A percentile compares a stretch with the other conserved stretches of the same genome.
phyloP scores from a whole-genome alignment of 2,329 filamentous ascomycete genomes.

The Sporothrix mexicana region DNA sequence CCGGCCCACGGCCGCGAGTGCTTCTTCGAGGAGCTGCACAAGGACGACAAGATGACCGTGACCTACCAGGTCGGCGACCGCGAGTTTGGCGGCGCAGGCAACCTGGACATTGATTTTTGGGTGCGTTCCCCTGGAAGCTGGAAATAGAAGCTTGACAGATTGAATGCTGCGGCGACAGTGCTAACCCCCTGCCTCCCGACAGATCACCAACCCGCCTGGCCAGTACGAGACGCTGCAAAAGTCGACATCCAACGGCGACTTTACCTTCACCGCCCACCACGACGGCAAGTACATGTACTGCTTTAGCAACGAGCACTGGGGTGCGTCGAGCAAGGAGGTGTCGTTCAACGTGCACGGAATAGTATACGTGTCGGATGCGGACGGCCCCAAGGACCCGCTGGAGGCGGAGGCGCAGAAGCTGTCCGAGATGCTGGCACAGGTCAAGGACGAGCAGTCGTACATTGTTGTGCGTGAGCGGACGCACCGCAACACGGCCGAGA shows the following conservation, averaged over 20 bases:
- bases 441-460: constrained; percentile 98
- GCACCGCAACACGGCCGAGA: constrained; percentile 97
- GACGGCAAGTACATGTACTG: constrained; percentile 96
- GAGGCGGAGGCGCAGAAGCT: constrained; percentile 88
- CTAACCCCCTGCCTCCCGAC: constrained; percentile 18
- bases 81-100: constrained; percentile 92
- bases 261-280: constrained; percentile 82
- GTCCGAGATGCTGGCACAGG: constrained; percentile 83
- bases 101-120: constrained; percentile 98
- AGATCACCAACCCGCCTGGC: constrained; percentile 80
- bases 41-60: constrained; percentile 97
- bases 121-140: no score
- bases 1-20: constrained; percentile 93
- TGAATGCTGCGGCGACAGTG: not conserved
- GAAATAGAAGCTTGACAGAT: no score
- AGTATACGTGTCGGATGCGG: constrained; percentile 91
- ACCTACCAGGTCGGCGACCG: constrained; percentile 97
- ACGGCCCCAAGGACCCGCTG: constrained; percentile 83
- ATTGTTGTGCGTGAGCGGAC: constrained; percentile 94
- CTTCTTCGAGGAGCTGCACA: constrained; percentile 92
- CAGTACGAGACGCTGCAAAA: constrained; percentile 81
- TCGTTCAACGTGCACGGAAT: constrained; percentile 99
- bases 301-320: constrained; percentile 99
- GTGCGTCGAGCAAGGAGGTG: constrained; percentile 94
- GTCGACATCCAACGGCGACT: constrained; percentile 85